phyloP scores from a whole-genome alignment of 2,329 filamentous ascomycete genomes.

The Spiromastix sp. region DNA sequence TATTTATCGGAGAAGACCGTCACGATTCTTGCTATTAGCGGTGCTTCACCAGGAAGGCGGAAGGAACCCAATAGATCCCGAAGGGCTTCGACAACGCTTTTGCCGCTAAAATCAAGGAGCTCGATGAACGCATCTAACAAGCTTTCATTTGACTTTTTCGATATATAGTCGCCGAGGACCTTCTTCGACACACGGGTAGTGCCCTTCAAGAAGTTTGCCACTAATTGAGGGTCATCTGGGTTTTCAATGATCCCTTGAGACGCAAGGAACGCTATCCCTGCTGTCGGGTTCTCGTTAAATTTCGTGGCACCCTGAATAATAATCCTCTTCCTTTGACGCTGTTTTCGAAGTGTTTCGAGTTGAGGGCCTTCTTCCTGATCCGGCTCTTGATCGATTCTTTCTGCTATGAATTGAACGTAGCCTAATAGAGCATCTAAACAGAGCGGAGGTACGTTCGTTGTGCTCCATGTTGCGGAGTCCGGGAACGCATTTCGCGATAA shows the following conservation, averaged over 20 bases:
- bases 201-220: conserved; percentile 79
- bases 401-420: conserved; percentile 84
- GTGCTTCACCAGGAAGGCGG: conserved; percentile 84
- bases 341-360: conserved; percentile 53
- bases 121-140: conserved; percentile 76
- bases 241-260: conserved; percentile 77
- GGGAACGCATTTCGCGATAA: conserved; percentile 90
- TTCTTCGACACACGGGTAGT: conserved; percentile 86
- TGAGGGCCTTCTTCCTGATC: conserved; percentile 56
- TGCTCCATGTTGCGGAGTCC: conserved; percentile 97
- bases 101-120: conserved; percentile 77
- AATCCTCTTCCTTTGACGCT: conserved; percentile 70
- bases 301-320: conserved; percentile 81
- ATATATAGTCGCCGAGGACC: conserved; percentile 81
- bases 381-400: conserved; percentile 66
- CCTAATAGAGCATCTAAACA: conserved; percentile 86
- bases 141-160: conserved; percentile 80
- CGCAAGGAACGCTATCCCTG: conserved; percentile 73
- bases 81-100: conserved; percentile 82
- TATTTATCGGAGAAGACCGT: conserved; percentile 82
- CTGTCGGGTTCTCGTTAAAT: conserved; percentile 92
- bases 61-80: conserved; percentile 82
- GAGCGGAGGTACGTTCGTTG: conserved; percentile 89
- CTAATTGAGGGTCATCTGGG: conserved; percentile 59
- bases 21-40: conserved; percentile 86